Conservation (phyloP, 257 asterid genomes). For the Ajuga chamaepitys region DNA sequence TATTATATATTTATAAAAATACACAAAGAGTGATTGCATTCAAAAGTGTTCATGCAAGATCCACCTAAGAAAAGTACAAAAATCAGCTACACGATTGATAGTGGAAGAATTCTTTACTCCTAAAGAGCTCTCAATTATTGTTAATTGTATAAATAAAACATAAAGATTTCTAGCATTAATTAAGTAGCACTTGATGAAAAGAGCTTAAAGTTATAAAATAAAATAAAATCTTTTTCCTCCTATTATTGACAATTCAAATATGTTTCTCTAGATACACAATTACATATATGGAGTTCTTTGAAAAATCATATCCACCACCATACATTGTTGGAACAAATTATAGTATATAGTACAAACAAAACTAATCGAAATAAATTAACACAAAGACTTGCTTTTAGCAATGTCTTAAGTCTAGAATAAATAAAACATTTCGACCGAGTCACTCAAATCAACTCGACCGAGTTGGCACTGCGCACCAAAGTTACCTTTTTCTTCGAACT, state of each 20-base stretch:
- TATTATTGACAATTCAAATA: not conserved
- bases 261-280: not conserved
- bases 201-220: not conserved
- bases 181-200: not conserved
- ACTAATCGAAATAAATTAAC: no score
- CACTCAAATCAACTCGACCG: no score
- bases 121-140: slow-evolving; percentile 4
- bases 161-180: not conserved
- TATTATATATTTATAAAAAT: not conserved
- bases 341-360: no score
- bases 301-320: not conserved
- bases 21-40: not conserved
- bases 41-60: slow-evolving; percentile 16
- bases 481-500: no score
- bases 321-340: no score
- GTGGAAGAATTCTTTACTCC: slow-evolving; percentile 9
- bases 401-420: no score
- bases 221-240: not conserved
- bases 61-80: not conserved
- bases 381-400: no score
- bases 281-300: not conserved
- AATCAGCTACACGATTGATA: not conserved
- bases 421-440: no score
- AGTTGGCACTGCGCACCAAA: no score
- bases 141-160: not conserved